phyloP scores from a whole-genome alignment of 2,329 filamentous ascomycete genomes.

The Sarocladium brachiariae region DNA sequence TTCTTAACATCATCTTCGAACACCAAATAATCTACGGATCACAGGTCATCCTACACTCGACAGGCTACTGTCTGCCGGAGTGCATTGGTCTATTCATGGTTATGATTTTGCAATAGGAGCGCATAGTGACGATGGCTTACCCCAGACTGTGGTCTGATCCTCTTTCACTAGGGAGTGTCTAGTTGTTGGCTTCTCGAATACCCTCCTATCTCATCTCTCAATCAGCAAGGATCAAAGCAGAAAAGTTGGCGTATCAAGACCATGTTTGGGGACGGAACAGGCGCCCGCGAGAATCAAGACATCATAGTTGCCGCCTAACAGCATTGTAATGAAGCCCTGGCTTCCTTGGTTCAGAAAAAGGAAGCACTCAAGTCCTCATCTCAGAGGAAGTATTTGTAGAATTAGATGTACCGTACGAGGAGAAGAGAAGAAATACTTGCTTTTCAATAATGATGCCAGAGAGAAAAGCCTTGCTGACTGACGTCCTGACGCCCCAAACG shows the following conservation, averaged over 20 bases:
- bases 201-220: background rate
- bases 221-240: background rate
- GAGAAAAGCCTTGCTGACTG: too few species aligned
- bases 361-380: background rate
- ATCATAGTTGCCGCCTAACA: background rate
- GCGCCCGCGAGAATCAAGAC: background rate
- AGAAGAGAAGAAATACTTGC: slow-evolving; percentile 1
- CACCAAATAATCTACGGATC: slow-evolving; percentile 46
- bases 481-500: too few species aligned
- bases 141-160: background rate
- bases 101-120: slow-evolving; percentile 47
- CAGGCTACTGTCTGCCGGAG: slow-evolving; percentile 41
- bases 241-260: background rate
- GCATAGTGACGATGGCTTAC: background rate
- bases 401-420: background rate
- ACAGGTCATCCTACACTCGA: slow-evolving; percentile 51
- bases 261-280: slow-evolving; percentile 1
- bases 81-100: slow-evolving; percentile 57
- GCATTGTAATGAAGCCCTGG: background rate
- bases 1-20: slow-evolving; percentile 43
- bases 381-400: background rate
- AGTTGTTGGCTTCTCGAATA: background rate
- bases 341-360: background rate
- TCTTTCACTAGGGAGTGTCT: background rate
- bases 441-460: background rate